Evolutionary conservation across 179 eudicot genomes (phyloP).

Genomic region (Dionaea muscipula): DNA sequence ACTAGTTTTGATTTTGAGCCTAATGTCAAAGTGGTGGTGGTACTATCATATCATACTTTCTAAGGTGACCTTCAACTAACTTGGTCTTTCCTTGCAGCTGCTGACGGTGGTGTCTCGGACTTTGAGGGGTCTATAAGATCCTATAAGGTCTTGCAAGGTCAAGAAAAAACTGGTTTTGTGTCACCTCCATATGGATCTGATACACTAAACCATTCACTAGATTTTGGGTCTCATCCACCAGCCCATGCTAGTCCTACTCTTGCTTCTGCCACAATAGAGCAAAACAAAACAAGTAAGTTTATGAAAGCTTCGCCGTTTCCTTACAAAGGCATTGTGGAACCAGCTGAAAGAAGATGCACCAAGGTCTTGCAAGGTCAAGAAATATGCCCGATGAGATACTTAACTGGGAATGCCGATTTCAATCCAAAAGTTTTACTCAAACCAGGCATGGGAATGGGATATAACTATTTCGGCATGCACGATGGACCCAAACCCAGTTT

Average conservation of each 20-base stretch:
- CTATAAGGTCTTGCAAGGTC: constrained; percentile 99
- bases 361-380: constrained; percentile 99
- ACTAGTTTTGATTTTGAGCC: neutral
- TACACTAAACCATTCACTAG: constrained; percentile 32
- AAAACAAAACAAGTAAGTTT: constrained; percentile 24
- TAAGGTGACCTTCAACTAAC: neutral
- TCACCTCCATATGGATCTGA: constrained; percentile 47
- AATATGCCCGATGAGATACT: constrained; percentile 65
- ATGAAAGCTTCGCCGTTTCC: constrained; percentile 28
- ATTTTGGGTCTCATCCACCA: constrained; percentile 26
- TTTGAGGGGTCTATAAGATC: constrained; percentile 67
- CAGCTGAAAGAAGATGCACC: constrained; percentile 50
- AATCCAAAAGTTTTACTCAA: constrained; percentile 31
- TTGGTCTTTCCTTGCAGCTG: constrained; percentile 21
- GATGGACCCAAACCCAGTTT: constrained; percentile 34
- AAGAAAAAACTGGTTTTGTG: constrained; percentile 66
- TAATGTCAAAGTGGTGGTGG: no score
- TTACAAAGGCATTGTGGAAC: constrained; percentile 52
- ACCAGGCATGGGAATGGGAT: constrained; percentile 30
- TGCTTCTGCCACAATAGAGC: constrained; percentile 20
- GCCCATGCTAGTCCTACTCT: constrained; percentile 25
- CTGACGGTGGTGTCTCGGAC: constrained; percentile 45
- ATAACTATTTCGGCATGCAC: constrained; percentile 27
- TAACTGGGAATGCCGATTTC: constrained; percentile 36
- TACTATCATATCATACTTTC: neutral